phyloP scores from a whole-genome alignment of 805 yeast species.

The Candida pini region DNA sequence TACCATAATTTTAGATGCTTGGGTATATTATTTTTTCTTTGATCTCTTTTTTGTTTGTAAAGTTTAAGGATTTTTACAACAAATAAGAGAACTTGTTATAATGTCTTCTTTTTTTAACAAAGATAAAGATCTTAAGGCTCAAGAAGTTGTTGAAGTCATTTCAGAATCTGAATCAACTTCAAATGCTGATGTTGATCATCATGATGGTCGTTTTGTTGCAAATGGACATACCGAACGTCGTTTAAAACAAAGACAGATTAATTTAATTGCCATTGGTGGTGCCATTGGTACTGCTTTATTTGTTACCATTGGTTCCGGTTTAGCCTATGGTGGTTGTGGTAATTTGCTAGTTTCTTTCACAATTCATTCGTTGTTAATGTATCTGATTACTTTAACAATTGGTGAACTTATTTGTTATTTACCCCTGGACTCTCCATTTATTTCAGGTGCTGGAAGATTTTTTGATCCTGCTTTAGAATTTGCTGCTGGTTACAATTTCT shows the following conservation, averaged over 20 bases:
- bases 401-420: conserved; percentile 77
- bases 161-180: background rate
- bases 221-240: conserved; percentile 15
- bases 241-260: conserved; percentile 51
- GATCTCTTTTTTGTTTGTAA: no score
- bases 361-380: conserved; percentile 61
- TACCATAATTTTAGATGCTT: no score
- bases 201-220: conserved; percentile 4
- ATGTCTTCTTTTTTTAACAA: no score
- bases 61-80: no score
- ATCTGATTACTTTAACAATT: conserved; percentile 60
- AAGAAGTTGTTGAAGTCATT: background rate
- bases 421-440: conserved; percentile 75
- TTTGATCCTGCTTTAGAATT: conserved; percentile 72
- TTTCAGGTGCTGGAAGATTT: conserved; percentile 68
- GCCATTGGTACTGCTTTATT: conserved; percentile 79
- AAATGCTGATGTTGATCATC: background rate
- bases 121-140: no score
- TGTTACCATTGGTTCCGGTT: conserved; percentile 62
- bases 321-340: conserved; percentile 66
- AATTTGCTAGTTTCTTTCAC: conserved; percentile 59
- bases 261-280: conserved; percentile 74
- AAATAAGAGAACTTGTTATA: no score
- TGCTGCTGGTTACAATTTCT: conserved; percentile 76
- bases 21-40: no score